phyloP scores from a whole-genome alignment of 352 stramenopile species.

The Salisapilia sapeloensis region DNA sequence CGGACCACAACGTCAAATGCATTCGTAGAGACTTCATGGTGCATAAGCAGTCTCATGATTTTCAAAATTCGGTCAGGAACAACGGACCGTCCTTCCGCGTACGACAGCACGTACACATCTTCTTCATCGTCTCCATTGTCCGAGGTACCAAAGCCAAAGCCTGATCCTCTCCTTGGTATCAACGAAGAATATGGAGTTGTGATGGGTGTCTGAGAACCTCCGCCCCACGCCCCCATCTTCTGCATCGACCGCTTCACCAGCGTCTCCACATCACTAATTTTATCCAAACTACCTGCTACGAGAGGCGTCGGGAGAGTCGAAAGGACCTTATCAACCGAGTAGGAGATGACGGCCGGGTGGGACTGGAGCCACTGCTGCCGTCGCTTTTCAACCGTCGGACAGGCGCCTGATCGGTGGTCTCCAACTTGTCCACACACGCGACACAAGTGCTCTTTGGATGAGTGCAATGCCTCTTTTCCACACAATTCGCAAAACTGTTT shows the following conservation, averaged over 20 bases:
- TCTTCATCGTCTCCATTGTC: not conserved
- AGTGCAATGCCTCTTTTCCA: constrained; percentile 28
- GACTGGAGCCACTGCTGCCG: constrained; percentile 12
- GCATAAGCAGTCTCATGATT: constrained; percentile 77
- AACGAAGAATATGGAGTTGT: constrained; percentile 48
- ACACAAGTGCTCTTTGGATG: constrained; percentile 37
- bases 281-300: constrained; percentile 47
- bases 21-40: constrained; percentile 72
- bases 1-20: constrained; percentile 67
- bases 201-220: constrained; percentile 64
- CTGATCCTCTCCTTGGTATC: not conserved
- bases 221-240: constrained; percentile 59
- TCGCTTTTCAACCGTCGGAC: constrained; percentile 6
- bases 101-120: constrained; percentile 56
- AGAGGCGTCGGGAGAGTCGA: constrained; percentile 24
- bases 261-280: constrained; percentile 52
- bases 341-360: constrained; percentile 17
- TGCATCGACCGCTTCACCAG: constrained; percentile 52
- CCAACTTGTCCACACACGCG: constrained; percentile 33
- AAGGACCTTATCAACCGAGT: constrained; percentile 45
- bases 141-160: constrained; percentile 6
- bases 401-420: constrained; percentile 38
- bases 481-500: constrained; percentile 38
- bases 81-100: constrained; percentile 49
- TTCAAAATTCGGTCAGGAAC: constrained; percentile 67